These are phyloP conservation scores for Carex parvula DNA, from an alignment of 176 grass and related monocot species.

Conservation along the genomic window DNA sequence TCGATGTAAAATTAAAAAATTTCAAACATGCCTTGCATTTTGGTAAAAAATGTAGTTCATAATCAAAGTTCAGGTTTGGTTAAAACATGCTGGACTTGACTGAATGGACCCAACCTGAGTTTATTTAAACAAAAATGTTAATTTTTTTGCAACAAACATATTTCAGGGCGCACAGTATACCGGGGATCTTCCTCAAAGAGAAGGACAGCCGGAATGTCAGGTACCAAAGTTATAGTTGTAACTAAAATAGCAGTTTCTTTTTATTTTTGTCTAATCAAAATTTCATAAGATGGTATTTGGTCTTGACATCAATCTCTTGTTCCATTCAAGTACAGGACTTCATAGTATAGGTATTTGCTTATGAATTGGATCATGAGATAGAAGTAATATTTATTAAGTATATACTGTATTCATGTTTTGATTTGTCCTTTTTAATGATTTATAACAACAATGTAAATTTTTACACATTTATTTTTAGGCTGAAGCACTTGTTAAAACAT, in stretches of 20 bases:
- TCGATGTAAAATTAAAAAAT: neutral
- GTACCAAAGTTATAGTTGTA: conserved; percentile 22
- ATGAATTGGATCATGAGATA: neutral
- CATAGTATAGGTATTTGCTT: neutral
- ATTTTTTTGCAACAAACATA: neutral
- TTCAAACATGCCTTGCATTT: neutral
- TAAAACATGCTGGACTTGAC: neutral
- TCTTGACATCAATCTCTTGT: neutral
- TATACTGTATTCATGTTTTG: neutral
- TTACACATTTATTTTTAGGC: neutral
- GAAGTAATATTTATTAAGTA: neutral
- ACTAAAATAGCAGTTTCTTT: neutral
- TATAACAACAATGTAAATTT: neutral
- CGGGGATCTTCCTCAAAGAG: conserved; percentile 43
- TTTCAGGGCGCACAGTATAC: conserved; percentile 30
- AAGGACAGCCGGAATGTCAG: conserved; percentile 55
- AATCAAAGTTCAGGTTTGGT: neutral
- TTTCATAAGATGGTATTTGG: neutral
- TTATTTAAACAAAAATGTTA: neutral
- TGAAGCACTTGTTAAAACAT: neutral
- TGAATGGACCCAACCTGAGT: neutral
- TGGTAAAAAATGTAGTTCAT: neutral
- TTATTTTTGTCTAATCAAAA: neutral
- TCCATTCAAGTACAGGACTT: neutral
- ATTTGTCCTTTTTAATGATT: neutral